These are phyloP conservation scores for Alternaria sp. DNA, from an alignment of 2,329 filamentous ascomycete genomes.

Conservation along the genomic window DNA sequence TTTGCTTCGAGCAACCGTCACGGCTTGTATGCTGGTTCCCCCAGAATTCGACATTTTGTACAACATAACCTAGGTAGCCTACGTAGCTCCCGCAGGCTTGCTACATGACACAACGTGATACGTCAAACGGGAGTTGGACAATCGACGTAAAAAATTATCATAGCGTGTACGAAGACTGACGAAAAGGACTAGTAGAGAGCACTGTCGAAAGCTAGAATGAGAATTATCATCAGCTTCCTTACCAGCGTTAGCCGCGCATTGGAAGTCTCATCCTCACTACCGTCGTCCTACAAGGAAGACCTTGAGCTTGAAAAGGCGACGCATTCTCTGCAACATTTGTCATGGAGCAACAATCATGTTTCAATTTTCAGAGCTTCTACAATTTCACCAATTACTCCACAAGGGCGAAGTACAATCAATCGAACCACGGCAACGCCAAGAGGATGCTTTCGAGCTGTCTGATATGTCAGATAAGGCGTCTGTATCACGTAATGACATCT, in stretches of 20 bases:
- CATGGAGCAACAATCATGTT: slow-evolving; percentile 4
- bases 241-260: slow-evolving; percentile 22
- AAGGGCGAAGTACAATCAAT: neutral
- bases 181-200: slow-evolving; percentile 10
- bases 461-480: slow-evolving; percentile 27
- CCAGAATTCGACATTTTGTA: neutral
- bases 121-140: slow-evolving; percentile 17
- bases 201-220: slow-evolving; percentile 3
- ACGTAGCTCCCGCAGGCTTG: slow-evolving; percentile 14
- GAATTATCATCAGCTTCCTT: neutral
- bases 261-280: slow-evolving; percentile 11
- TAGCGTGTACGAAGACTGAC: slow-evolving; percentile 23
- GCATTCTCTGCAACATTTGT: neutral
- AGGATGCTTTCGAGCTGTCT: slow-evolving; percentile 19
- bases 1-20: neutral
- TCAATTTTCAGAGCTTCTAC: neutral
- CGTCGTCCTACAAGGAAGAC: slow-evolving; percentile 14
- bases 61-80: slow-evolving; percentile 18
- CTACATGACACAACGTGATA: slow-evolving; percentile 28
- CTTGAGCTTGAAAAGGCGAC: slow-evolving; percentile 29
- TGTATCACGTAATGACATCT: slow-evolving; percentile 52
- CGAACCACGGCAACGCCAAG: neutral
- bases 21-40: neutral
- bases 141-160: neutral
- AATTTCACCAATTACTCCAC: neutral